Percentiles rank a stretch among this genome's conserved stretches.
Evolutionary conservation across 2,329 filamentous ascomycete species (phyloP).

Genomic region (Aspergillus tamarii): DNA sequence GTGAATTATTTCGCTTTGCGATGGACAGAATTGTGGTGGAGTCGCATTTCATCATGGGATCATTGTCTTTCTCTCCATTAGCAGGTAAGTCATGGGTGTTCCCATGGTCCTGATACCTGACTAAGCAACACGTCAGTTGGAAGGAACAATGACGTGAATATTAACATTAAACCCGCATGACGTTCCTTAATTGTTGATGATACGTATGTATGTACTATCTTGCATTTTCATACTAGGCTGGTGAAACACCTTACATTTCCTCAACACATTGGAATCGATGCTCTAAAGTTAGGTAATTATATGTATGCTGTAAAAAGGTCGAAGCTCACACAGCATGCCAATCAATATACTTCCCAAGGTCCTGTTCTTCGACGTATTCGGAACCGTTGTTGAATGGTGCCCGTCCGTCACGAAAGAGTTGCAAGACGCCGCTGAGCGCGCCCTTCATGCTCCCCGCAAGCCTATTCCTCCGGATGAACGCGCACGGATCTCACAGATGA

Average conservation of each 20-base stretch:
- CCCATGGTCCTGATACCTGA: not conserved
- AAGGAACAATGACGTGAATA: not conserved
- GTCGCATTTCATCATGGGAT: not conserved
- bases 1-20: not conserved
- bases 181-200: not conserved
- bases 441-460: slow-evolving; percentile 51
- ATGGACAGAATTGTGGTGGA: not conserved
- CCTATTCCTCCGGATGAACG: slow-evolving; percentile 53
- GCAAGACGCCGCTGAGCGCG: slow-evolving; percentile 50
- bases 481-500: slow-evolving; percentile 55
- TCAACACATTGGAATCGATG: not conserved
- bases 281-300: not conserved
- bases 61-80: too few relatives aligned
- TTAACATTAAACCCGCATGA: not conserved
- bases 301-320: not conserved
- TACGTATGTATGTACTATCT: not conserved
- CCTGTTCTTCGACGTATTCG: slow-evolving; percentile 42
- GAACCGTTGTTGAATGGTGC: slow-evolving; percentile 78
- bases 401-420: slow-evolving; percentile 66
- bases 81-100: too few relatives aligned
- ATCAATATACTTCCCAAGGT: slow-evolving; percentile 24
- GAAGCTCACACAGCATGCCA: slow-evolving; percentile 21
- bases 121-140: not conserved
- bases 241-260: not conserved
- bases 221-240: not conserved